phyloP scores from a whole-genome alignment of 345 rosid genomes.

The Streptanthus diversifolius region DNA sequence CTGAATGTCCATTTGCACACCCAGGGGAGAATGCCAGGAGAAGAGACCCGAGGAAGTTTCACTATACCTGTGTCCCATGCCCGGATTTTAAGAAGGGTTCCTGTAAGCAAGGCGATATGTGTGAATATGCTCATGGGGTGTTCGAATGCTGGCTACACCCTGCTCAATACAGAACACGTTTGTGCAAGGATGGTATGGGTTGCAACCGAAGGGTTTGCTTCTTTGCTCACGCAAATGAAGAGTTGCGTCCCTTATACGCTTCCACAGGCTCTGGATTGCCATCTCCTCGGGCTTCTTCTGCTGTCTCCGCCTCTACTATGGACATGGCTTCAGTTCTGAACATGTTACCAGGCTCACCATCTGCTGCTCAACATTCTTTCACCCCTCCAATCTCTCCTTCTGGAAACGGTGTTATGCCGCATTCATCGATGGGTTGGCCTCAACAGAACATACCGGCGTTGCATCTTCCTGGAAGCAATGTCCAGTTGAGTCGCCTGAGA shows the following conservation, averaged over 20 bases:
- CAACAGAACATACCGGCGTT: constrained; percentile 84
- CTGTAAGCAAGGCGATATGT: constrained; percentile 62
- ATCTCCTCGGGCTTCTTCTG: constrained; percentile 52
- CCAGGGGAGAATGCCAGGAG: constrained; percentile 78
- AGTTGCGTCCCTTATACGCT: constrained; percentile 74
- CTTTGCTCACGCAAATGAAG: constrained; percentile 84
- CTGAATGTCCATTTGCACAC: constrained; percentile 79
- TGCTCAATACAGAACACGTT: constrained; percentile 86
- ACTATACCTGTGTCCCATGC: constrained; percentile 75
- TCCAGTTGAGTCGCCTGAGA: constrained; percentile 85
- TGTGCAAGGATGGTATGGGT: constrained; percentile 81
- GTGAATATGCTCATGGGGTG: constrained; percentile 45
- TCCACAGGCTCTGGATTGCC: constrained; percentile 91
- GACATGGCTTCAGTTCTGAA: constrained; percentile 80
- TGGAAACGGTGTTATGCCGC: constrained; percentile 54
- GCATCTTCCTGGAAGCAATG: constrained; percentile 77
- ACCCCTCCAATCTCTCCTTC: constrained; percentile 93
- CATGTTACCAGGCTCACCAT: constrained; percentile 83
- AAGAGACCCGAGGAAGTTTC: constrained; percentile 73
- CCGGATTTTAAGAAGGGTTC: constrained; percentile 72
- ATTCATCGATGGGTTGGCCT: constrained; percentile 67
- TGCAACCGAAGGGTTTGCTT: constrained; percentile 94
- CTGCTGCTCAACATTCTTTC: constrained; percentile 58
- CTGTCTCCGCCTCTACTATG: constrained; percentile 58
- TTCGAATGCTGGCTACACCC: constrained; percentile 90